Evolutionary conservation across 75 land plant species (phyloP).

Genomic region (Ceratopteris richardii): DNA sequence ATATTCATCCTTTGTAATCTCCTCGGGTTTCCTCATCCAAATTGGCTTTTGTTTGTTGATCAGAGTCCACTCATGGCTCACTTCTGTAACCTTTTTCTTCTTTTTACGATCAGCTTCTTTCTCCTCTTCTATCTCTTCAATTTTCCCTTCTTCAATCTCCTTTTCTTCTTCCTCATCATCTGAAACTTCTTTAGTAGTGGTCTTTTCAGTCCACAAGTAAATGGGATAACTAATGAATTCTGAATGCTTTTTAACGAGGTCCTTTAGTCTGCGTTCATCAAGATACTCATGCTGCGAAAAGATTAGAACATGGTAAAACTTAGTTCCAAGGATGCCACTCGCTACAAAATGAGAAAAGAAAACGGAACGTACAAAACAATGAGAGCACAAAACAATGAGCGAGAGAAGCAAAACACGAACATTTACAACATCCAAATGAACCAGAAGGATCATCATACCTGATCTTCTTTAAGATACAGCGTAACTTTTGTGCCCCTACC

Average conservation of each 20-base stretch:
- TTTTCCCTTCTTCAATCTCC: slow-evolving; percentile 23
- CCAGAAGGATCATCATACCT: too few relatives aligned
- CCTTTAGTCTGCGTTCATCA: slow-evolving; percentile 49
- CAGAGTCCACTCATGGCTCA: slow-evolving; percentile 18
- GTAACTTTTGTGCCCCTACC: slow-evolving; percentile 59
- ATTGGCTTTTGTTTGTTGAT: slow-evolving; percentile 75
- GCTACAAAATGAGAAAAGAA: too few relatives aligned
- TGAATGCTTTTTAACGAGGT: slow-evolving; percentile 57
- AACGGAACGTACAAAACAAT: too few relatives aligned
- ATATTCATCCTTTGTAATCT: slow-evolving; percentile 67
- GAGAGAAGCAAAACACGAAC: too few relatives aligned
- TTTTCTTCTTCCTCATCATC: slow-evolving; percentile 60
- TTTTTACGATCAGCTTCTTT: slow-evolving; percentile 32
- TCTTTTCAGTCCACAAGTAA: slow-evolving; percentile 55
- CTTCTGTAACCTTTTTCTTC: slow-evolving; percentile 33
- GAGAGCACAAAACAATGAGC: too few relatives aligned
- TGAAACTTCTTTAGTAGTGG: slow-evolving; percentile 47
- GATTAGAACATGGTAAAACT: too few relatives aligned
- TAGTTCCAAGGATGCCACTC: too few relatives aligned
- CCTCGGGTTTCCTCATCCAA: slow-evolving; percentile 73
- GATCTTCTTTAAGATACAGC: slow-evolving; percentile 30
- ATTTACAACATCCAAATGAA: too few relatives aligned
- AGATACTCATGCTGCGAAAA: slow-evolving; percentile 50
- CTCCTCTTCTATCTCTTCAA: slow-evolving; percentile 42
- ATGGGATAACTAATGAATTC: slow-evolving; percentile 61